Evolutionary conservation across 306 rosid species (phyloP).

Genomic region (Ormosia emarginata): DNA sequence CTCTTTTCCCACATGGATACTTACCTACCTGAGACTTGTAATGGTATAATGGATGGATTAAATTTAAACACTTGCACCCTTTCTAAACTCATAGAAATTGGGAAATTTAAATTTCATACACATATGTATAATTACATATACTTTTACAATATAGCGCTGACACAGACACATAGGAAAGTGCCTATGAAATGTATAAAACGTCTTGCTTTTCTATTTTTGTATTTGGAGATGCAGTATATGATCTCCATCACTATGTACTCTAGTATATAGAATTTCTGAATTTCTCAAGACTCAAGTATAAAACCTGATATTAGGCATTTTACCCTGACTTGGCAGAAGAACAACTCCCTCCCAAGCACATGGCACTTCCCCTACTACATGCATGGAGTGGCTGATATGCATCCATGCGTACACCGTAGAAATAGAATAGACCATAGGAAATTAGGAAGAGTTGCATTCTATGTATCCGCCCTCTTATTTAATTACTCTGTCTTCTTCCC

Average conservation of each 20-base stretch:
- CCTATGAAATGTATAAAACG: neutral
- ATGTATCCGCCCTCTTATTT: neutral
- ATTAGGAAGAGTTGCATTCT: neutral
- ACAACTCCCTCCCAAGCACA: neutral
- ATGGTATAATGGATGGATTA: neutral
- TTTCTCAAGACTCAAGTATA: neutral
- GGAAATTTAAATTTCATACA: neutral
- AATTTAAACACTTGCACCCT: neutral
- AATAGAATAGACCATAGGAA: neutral
- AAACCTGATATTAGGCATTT: neutral
- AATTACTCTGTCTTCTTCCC: neutral
- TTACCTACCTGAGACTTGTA: neutral
- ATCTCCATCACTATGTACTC: too few species aligned
- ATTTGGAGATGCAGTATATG: neutral
- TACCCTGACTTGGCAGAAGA: neutral
- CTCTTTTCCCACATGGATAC: neutral
- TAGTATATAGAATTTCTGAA: neutral
- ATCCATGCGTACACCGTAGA: neutral
- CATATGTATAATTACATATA: neutral
- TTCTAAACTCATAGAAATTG: neutral
- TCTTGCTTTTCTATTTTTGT: neutral
- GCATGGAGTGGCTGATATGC: constrained; percentile 13
- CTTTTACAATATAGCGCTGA: neutral
- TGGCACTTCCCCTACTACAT: constrained; percentile 1
- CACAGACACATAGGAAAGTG: neutral